These are phyloP conservation scores for Haplosporangium sp. DNA, from an alignment of 371 early-diverging fungal genomes.

Conservation along the genomic window DNA sequence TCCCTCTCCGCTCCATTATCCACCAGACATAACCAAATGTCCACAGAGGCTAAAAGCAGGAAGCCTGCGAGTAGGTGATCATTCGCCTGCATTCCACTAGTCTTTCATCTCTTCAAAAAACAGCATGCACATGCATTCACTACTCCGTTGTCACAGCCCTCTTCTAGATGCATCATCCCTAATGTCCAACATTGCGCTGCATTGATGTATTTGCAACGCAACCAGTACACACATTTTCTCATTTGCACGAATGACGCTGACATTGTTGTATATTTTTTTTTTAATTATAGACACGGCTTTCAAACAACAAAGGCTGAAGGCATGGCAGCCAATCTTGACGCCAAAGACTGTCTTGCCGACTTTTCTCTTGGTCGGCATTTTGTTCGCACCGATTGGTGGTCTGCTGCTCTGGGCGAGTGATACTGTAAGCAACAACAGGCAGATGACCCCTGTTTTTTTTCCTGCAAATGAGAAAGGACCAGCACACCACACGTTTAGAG, in stretches of 20 bases:
- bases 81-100: not conserved
- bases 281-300: constrained; percentile 86
- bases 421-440: constrained; percentile 61
- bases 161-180: not conserved
- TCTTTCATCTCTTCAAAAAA: not conserved
- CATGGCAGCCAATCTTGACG: constrained; percentile 98
- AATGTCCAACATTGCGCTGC: not conserved
- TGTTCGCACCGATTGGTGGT: constrained; percentile 94
- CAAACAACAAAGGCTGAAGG: constrained; percentile 96
- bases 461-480: constrained; percentile 9
- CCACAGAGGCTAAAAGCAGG: constrained; percentile 49
- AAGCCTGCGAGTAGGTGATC: constrained; percentile 52
- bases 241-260: too few species aligned
- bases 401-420: constrained; percentile 78
- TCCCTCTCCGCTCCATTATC: not conserved
- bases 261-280: not conserved
- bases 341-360: constrained; percentile 94
- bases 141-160: not conserved
- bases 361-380: constrained; percentile 88
- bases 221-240: too few species aligned
- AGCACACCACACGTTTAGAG: not conserved
- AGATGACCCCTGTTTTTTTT: not conserved
- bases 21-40: constrained; percentile 17
- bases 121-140: not conserved
- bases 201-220: not conserved